These are phyloP conservation scores for Thraustotheca clavata DNA, from an alignment of 352 stramenopile species.

Conservation along the genomic window DNA sequence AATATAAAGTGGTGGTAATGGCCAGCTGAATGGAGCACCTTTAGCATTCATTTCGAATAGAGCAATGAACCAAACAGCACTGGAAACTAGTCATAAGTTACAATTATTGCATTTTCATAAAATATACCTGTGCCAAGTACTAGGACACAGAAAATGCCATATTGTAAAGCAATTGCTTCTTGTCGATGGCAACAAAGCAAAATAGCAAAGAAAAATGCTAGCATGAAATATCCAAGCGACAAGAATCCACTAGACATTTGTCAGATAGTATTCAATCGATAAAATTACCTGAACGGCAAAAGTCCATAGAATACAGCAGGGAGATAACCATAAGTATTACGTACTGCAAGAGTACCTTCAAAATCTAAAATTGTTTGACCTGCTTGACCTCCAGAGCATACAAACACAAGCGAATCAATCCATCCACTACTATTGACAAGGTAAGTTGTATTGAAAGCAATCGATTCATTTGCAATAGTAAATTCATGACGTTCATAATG, in stretches of 20 bases:
- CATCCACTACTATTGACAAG: slow-evolving; percentile 54
- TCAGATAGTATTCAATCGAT: not conserved
- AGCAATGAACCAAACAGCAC: slow-evolving; percentile 68
- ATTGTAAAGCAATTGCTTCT: slow-evolving; percentile 73
- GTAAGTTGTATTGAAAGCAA: slow-evolving; percentile 46
- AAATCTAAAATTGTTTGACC: slow-evolving; percentile 46
- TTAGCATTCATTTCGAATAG: slow-evolving; percentile 85
- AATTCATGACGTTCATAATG: slow-evolving; percentile 57
- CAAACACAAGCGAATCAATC: slow-evolving; percentile 73
- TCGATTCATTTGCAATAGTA: slow-evolving; percentile 40
- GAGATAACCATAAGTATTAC: slow-evolving; percentile 72
- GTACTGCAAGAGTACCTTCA: slow-evolving; percentile 58
- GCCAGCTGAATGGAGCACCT: slow-evolving; percentile 83
- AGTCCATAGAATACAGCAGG: slow-evolving; percentile 78
- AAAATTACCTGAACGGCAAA: slow-evolving; percentile 57
- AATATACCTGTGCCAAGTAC: slow-evolving; percentile 48
- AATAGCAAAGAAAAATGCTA: slow-evolving; percentile 72
- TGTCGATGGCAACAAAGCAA: slow-evolving; percentile 58
- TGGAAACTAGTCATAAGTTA: slow-evolving; percentile 25
- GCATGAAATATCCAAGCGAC: slow-evolving; percentile 57
- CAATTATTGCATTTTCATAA: not conserved
- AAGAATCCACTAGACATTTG: slow-evolving; percentile 35
- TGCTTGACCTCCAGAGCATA: slow-evolving; percentile 51
- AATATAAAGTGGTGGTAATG: slow-evolving; percentile 79
- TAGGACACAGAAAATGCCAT: slow-evolving; percentile 72